Base-by-base conservation (phyloP, 1,284 basidiomycete species). In the Sanguinoderma infundibulare region DNA sequence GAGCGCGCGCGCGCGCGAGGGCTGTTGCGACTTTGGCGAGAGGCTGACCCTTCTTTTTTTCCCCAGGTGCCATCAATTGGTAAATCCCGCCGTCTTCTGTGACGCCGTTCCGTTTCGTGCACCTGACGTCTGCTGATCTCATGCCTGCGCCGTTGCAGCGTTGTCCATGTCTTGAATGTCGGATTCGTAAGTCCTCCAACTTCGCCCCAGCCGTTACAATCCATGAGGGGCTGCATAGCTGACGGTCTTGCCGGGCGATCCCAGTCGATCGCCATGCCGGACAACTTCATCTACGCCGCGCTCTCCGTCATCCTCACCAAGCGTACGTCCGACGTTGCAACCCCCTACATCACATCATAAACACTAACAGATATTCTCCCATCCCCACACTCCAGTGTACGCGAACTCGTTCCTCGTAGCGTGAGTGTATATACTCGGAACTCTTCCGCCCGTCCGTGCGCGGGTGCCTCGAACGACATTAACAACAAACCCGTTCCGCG, bases 371-470 rank as follows among this genome's bases (percentile, higher is more conserved):
- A 12, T 6, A 14, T 20, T 15, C 7, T 20, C 39, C 9, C 22
- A 1, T 24, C n/a, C n/a, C n/a, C n/a, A n/a, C n/a, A n/a, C n/a
- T 47, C n/a, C 47, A 60, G 58, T 60, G 38, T 60, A 60, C 5
- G 58, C 58, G 30, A 60, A 60, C 36, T 49, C 58, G 30, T 60
- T 59, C 57, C 34, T 59, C 15, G 57, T 50, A 20, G 57, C 57
- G 57, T 59, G n/a, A 54, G 57, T 59, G 9, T n/a, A n/a, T n/a
- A n/a, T n/a, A n/a, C n/a, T n/a, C n/a, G n/a, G n/a, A n/a, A n/a
- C n/a, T n/a, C n/a, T n/a, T n/a, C n/a, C n/a, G n/a, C n/a, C n/a
- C n/a, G n/a, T n/a, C n/a, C n/a, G n/a, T n/a, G n/a, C n/a, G n/a
- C n/a, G n/a, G n/a, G n/a, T n/a, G n/a, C n/a, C n/a, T n/a, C n/a